Evolutionary conservation across 495 filamentous ascomycete species (phyloP).

Genomic region (Talaromyces proteolyticus): DNA sequence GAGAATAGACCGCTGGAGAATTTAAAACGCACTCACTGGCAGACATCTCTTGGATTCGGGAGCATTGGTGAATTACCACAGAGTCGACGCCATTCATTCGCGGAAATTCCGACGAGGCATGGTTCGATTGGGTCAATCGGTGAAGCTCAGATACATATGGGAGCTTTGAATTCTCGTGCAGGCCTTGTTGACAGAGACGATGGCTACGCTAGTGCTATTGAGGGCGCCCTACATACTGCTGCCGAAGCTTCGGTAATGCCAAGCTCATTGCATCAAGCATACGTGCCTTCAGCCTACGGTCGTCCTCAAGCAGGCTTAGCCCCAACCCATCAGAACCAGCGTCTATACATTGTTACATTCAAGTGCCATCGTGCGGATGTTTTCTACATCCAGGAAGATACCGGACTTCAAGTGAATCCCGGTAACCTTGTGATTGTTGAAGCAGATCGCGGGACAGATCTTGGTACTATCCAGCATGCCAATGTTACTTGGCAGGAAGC

Average conservation of each 20-base stretch:
- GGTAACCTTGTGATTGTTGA: constrained; percentile 97
- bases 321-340: constrained; percentile 72
- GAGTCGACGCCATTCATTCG: constrained; percentile 94
- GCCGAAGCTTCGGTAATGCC: constrained; percentile 30
- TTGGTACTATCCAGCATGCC: constrained; percentile 84
- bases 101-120: constrained; percentile 70
- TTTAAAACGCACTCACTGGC: constrained; percentile 80
- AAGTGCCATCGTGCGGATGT: constrained; percentile 92
- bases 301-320: constrained; percentile 54
- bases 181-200: constrained; percentile 32
- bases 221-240: constrained; percentile 22
- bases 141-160: constrained; percentile 33
- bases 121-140: constrained; percentile 59
- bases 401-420: constrained; percentile 79
- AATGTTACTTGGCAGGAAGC: constrained; percentile 80
- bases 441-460: constrained; percentile 90
- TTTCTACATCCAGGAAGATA: constrained; percentile 94
- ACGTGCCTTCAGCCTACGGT: constrained; percentile 41
- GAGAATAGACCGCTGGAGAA: constrained; percentile 74
- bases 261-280: constrained; percentile 46
- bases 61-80: constrained; percentile 66
- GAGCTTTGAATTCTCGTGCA: constrained; percentile 19
- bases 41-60: constrained; percentile 77
- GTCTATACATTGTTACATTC: constrained; percentile 91
- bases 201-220: constrained; percentile 26